Evolutionary conservation across 2,329 filamentous ascomycete species (phyloP).

Genomic region (Didymella exigua): DNA sequence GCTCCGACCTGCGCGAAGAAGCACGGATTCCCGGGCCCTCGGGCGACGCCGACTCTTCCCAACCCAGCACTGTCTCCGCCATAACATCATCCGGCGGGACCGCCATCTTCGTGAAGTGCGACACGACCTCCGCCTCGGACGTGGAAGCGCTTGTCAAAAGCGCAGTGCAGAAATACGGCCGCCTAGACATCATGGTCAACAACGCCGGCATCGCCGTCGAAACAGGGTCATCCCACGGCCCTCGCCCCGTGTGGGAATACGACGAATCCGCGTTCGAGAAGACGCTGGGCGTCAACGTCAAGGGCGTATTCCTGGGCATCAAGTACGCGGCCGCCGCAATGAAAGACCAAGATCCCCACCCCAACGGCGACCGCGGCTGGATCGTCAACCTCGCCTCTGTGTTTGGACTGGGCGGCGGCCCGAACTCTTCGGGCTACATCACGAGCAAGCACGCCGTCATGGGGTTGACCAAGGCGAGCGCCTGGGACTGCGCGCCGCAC

Average conservation of each 20-base stretch:
- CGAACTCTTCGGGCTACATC: slow-evolving; percentile 44
- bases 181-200: slow-evolving; percentile 57
- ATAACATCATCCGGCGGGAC: slow-evolving; percentile 35
- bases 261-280: slow-evolving; percentile 55
- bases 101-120: slow-evolving; percentile 46
- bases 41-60: slow-evolving; percentile 19
- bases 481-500: slow-evolving; percentile 56
- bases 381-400: slow-evolving; percentile 63
- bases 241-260: slow-evolving; percentile 54
- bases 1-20: slow-evolving; percentile 37
- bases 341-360: slow-evolving; percentile 53
- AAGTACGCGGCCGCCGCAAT: slow-evolving; percentile 59
- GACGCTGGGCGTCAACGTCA: slow-evolving; percentile 47
- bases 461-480: slow-evolving; percentile 57
- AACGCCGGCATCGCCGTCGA: slow-evolving; percentile 57
- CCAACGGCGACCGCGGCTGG: slow-evolving; percentile 50
- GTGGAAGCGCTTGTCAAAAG: slow-evolving; percentile 52
- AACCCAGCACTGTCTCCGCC: slow-evolving; percentile 40
- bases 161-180: slow-evolving; percentile 53
- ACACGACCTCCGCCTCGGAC: slow-evolving; percentile 52
- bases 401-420: slow-evolving; percentile 28
- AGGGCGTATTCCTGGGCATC: slow-evolving; percentile 50
- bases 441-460: slow-evolving; percentile 59
- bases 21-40: slow-evolving; percentile 22
- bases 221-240: slow-evolving; percentile 25